These are phyloP conservation scores for Rutstroemia sp. DNA, from an alignment of 2,329 filamentous ascomycete genomes.

Conservation along the genomic window DNA sequence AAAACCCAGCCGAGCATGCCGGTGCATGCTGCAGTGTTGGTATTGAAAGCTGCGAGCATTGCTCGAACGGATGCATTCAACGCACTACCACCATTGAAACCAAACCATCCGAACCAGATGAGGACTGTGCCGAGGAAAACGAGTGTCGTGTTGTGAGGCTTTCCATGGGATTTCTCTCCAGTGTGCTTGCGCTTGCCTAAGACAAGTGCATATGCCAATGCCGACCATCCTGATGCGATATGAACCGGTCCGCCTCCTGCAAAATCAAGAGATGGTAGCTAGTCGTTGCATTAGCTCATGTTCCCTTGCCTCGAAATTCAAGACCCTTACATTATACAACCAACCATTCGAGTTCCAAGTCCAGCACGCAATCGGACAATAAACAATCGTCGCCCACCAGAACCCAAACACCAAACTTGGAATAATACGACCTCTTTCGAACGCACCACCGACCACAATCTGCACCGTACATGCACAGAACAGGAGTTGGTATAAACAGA, in stretches of 20 bases:
- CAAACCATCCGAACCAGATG: conserved; percentile 58
- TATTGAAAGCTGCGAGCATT: conserved; percentile 50
- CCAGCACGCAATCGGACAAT: conserved; percentile 57
- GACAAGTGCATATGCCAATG: conserved; percentile 55
- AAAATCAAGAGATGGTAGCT: conserved; percentile 35
- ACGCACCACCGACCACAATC: conserved; percentile 58
- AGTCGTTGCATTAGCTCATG: neutral
- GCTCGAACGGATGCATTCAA: conserved; percentile 44
- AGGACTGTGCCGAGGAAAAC: conserved; percentile 57
- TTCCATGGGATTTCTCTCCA: conserved; percentile 41
- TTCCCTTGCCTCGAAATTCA: too few species aligned
- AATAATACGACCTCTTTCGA: conserved; percentile 51
- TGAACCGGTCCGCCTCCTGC: conserved; percentile 50
- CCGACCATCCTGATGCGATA: conserved; percentile 55
- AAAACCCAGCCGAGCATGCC: conserved; percentile 47
- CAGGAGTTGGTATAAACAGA: conserved; percentile 58
- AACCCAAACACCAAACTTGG: conserved; percentile 58
- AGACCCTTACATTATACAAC: conserved; percentile 41
- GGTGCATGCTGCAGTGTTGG: conserved; percentile 48
- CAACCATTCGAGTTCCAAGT: conserved; percentile 62
- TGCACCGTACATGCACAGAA: conserved; percentile 55
- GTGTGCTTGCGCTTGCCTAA: conserved; percentile 49
- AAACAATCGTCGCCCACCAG: conserved; percentile 58
- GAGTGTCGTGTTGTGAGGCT: conserved; percentile 55
- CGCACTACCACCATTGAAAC: conserved; percentile 44